A percentile compares a stretch with the other conserved stretches of the same genome.
Conservation (phyloP, 2,329 filamentous ascomycete genomes). For the Cercospora berteroae region DNA sequence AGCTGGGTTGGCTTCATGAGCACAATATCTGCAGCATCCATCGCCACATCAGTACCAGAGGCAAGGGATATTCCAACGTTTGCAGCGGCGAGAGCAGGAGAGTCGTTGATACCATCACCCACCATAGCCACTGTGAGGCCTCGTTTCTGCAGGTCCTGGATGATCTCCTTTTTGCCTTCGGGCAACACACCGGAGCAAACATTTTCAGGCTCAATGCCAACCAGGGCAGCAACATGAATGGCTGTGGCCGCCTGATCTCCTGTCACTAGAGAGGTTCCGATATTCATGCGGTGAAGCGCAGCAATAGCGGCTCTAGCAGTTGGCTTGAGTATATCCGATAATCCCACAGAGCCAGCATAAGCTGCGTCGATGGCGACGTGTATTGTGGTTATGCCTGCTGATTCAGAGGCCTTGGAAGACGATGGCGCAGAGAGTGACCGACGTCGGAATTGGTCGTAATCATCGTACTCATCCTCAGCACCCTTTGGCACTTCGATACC, state of each 20-base stretch:
- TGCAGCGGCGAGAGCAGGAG: constrained; percentile 86
- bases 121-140: constrained; percentile 92
- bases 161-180: constrained; percentile 83
- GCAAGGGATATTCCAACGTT: constrained; percentile 91
- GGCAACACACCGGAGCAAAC: constrained; percentile 88
- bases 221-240: constrained; percentile 73
- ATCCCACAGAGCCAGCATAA: constrained; percentile 78
- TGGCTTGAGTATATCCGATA: constrained; percentile 88
- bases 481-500: constrained; percentile 61
- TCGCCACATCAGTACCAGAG: constrained; percentile 91
- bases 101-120: constrained; percentile 97
- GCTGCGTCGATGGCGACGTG: constrained; percentile 81
- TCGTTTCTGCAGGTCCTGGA: constrained; percentile 69
- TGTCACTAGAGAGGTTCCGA: constrained; percentile 87
- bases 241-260: constrained; percentile 87
- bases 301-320: constrained; percentile 77
- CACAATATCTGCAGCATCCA: constrained; percentile 94
- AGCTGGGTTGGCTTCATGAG: constrained; percentile 91
- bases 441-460: constrained; percentile 30
- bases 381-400: constrained; percentile 79
- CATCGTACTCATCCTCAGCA: constrained; percentile 54
- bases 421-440: constrained; percentile 29
- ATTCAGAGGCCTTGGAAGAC: constrained; percentile 43
- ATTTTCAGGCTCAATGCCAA: constrained; percentile 73
- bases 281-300: constrained; percentile 78